Percentiles rank a stretch among this genome's conserved stretches.
These are phyloP conservation scores for Podila minutissima DNA, from an alignment of 192 early-diverging fungal genomes.

Conservation along the genomic window DNA sequence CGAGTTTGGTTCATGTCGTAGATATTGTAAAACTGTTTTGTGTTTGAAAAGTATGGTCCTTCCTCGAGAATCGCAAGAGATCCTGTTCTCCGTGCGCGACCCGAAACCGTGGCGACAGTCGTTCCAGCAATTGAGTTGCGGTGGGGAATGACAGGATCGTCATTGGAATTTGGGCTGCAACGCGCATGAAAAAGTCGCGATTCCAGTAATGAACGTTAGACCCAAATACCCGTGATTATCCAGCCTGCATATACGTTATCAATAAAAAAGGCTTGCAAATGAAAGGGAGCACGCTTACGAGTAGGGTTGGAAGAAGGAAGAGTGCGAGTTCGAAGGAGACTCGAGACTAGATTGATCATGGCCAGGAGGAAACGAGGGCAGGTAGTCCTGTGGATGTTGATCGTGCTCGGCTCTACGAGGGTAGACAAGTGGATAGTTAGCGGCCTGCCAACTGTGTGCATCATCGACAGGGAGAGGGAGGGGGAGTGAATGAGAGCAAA, in stretches of 20 bases:
- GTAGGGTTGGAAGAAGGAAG: slow-evolving; percentile 3
- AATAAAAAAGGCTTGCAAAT: background rate
- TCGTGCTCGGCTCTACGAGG: background rate
- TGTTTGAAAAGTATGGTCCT: slow-evolving; percentile 75
- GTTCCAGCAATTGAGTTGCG: slow-evolving; percentile 49
- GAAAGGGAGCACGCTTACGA: background rate
- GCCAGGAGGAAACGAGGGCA: slow-evolving; percentile 13
- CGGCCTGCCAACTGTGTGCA: background rate
- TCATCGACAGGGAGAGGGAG: background rate
- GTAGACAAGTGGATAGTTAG: background rate
- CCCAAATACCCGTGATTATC: background rate
- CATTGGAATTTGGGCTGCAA: slow-evolving; percentile 13
- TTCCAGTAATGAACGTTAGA: background rate
- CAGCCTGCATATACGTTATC: background rate
- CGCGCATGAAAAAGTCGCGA: background rate
- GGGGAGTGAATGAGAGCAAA: too few species aligned
- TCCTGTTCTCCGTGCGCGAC: slow-evolving; percentile 29
- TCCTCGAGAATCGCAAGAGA: slow-evolving; percentile 61
- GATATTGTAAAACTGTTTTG: slow-evolving; percentile 69
- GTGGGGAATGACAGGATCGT: slow-evolving; percentile 24
- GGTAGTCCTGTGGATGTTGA: slow-evolving; percentile 11
- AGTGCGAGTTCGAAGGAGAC: background rate
- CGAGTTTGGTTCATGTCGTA: slow-evolving; percentile 68
- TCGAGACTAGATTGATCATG: slow-evolving; percentile 2
- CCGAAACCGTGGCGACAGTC: slow-evolving; percentile 13